These are phyloP conservation scores for Carpinus viminea DNA, from an alignment of 306 rosid genomes.

Conservation along the genomic window DNA sequence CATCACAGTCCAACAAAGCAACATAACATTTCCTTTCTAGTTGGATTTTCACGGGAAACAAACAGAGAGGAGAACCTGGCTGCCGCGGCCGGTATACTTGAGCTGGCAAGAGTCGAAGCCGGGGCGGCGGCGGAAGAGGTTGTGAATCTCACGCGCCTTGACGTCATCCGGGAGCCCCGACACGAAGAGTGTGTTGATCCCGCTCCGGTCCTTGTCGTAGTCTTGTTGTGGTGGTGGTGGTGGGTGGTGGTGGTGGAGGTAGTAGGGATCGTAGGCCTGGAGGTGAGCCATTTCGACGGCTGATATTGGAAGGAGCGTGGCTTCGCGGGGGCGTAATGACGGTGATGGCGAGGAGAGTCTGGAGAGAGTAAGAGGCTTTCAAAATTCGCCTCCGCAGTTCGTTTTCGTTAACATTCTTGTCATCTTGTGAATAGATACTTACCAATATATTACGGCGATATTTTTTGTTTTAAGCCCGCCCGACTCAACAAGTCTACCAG, in stretches of 20 bases:
- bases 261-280: slow-evolving; percentile 64
- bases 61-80: slow-evolving; percentile 52
- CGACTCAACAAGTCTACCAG: background rate
- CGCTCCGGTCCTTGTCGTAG: slow-evolving; percentile 46
- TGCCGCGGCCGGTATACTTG: slow-evolving; percentile 96
- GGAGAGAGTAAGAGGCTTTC: background rate
- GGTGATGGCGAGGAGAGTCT: background rate
- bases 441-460: background rate
- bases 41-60: background rate
- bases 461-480: background rate
- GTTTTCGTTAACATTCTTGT: background rate
- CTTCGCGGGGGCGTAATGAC: background rate
- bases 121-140: slow-evolving; percentile 93
- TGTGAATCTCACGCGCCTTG: slow-evolving; percentile 94
- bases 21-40: background rate
- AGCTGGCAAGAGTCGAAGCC: slow-evolving; percentile 97
- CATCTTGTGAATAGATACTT: background rate
- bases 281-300: slow-evolving; percentile 43
- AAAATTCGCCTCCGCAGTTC: no score
- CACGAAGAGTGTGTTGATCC: slow-evolving; percentile 85
- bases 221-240: slow-evolving; percentile 9
- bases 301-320: background rate
- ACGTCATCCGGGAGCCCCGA: slow-evolving; percentile 98
- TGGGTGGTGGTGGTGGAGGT: slow-evolving; percentile 36
- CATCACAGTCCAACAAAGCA: background rate